phyloP scores from a whole-genome alignment of 179 eudicot genomes.

The Carnegiea gigantea region DNA sequence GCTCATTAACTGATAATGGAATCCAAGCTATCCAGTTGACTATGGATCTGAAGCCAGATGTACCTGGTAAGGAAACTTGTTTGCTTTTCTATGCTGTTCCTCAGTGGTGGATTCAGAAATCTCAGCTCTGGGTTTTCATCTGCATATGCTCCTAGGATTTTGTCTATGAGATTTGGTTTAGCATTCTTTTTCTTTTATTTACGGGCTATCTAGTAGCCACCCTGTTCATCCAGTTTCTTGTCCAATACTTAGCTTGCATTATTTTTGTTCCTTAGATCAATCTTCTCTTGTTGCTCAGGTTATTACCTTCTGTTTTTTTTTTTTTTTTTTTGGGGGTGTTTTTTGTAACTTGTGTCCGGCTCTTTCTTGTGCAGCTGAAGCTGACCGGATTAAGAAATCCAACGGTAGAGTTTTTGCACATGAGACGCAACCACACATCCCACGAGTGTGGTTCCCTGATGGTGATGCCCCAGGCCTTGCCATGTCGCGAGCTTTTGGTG shows the following conservation, averaged over 20 bases:
- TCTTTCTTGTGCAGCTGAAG: constrained; percentile 42
- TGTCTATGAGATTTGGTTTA: too few species aligned
- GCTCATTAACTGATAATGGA: neutral
- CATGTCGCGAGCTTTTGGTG: constrained; percentile 84
- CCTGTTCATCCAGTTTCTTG: too few species aligned
- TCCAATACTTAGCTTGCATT: too few species aligned
- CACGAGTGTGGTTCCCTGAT: constrained; percentile 77
- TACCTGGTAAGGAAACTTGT: neutral
- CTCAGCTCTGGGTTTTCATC: too few species aligned
- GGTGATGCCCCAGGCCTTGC: constrained; percentile 76
- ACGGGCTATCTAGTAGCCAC: too few species aligned
- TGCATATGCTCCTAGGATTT: too few species aligned
- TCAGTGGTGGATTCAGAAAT: too few species aligned
- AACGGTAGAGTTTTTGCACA: constrained; percentile 67
- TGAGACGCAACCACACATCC: constrained; percentile 58
- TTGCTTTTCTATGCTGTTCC: neutral
- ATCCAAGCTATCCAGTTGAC: constrained; percentile 6
- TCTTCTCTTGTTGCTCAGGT: neutral
- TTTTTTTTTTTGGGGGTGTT: too few species aligned
- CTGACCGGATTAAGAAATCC: constrained; percentile 56
- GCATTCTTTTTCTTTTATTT: too few species aligned
- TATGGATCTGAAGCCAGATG: constrained; percentile 1
- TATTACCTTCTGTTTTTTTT: too few species aligned
- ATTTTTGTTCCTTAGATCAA: too few species aligned
- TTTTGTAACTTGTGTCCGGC: neutral